phyloP scores from a whole-genome alignment of 148 eudicot species.

The Polygonum maritimum region DNA sequence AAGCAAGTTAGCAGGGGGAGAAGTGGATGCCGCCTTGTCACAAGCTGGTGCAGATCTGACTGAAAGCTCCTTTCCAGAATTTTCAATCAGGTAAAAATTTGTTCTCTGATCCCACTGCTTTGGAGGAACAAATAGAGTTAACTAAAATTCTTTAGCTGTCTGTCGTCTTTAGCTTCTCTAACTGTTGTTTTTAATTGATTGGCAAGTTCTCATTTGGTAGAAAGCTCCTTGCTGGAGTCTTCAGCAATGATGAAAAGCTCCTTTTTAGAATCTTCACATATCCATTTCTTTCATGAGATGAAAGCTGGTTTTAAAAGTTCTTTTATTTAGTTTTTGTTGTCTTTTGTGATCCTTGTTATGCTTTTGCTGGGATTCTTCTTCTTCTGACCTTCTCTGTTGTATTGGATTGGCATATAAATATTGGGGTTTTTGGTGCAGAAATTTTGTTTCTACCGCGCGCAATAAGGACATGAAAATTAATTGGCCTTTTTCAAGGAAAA shows the following conservation, averaged over 20 bases:
- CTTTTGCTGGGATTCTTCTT: background rate
- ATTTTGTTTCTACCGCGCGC: slow-evolving; percentile 60
- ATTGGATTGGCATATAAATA: background rate
- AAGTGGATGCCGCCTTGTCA: slow-evolving; percentile 81
- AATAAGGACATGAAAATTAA: slow-evolving; percentile 52
- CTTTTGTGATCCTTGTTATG: background rate
- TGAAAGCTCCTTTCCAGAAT: slow-evolving; percentile 31
- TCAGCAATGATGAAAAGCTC: no score
- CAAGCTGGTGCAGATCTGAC: slow-evolving; percentile 57
- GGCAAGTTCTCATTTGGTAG: background rate
- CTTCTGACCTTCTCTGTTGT: background rate
- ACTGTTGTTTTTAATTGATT: background rate
- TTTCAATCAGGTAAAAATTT: slow-evolving; percentile 50
- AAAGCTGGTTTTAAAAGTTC: background rate
- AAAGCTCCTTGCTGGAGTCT: no score
- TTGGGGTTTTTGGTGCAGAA: slow-evolving; percentile 37
- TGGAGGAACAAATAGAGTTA: background rate
- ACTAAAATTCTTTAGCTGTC: background rate
- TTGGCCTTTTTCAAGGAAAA: slow-evolving; percentile 82
- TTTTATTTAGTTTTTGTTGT: background rate
- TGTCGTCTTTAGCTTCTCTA: background rate
- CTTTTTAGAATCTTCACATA: background rate
- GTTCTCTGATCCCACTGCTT: background rate
- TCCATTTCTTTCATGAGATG: background rate
- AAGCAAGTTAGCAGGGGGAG: slow-evolving; percentile 51